These are phyloP conservation scores for Ustilago xerochloae DNA, from an alignment of 1,284 basidiomycete species.

Conservation along the genomic window DNA sequence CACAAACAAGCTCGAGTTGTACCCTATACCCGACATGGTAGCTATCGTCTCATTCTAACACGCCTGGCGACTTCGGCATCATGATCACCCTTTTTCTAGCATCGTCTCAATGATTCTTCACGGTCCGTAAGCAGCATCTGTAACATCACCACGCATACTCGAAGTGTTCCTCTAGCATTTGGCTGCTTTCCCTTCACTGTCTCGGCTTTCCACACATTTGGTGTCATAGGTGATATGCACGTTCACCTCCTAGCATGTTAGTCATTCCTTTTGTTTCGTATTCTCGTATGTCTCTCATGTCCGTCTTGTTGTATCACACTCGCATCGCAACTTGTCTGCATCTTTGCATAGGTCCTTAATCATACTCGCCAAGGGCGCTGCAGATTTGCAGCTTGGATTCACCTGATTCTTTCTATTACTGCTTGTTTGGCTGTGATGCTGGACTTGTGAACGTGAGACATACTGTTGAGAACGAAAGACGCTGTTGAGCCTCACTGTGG, in stretches of 20 bases:
- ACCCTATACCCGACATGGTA: background rate
- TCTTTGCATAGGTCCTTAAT: slow-evolving; percentile 39
- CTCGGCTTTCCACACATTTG: slow-evolving; percentile 7
- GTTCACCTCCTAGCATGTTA: slow-evolving; percentile 11
- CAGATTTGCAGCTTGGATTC: slow-evolving; percentile 34
- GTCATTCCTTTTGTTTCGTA: background rate
- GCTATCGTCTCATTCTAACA: background rate
- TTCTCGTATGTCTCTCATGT: background rate
- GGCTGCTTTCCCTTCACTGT: slow-evolving; percentile 9
- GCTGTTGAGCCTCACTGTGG: too few species aligned
- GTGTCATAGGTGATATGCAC: slow-evolving; percentile 15
- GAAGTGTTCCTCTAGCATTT: slow-evolving; percentile 10
- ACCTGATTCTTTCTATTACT: background rate
- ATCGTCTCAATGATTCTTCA: background rate
- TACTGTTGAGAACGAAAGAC: too few species aligned
- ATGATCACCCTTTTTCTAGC: background rate
- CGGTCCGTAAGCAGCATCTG: slow-evolving; percentile 28
- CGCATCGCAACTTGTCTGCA: slow-evolving; percentile 28
- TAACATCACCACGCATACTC: slow-evolving; percentile 34
- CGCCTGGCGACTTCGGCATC: background rate
- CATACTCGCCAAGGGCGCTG: slow-evolving; percentile 43
- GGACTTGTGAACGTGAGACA: too few species aligned
- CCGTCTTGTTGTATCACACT: slow-evolving; percentile 8
- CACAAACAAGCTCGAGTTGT: background rate
- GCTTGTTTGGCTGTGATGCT: background rate